Percentiles rank a stretch among this genome's conserved stretches.
Conservation (phyloP, 129 eudicot species). For the Flaveria sonorensis region DNA sequence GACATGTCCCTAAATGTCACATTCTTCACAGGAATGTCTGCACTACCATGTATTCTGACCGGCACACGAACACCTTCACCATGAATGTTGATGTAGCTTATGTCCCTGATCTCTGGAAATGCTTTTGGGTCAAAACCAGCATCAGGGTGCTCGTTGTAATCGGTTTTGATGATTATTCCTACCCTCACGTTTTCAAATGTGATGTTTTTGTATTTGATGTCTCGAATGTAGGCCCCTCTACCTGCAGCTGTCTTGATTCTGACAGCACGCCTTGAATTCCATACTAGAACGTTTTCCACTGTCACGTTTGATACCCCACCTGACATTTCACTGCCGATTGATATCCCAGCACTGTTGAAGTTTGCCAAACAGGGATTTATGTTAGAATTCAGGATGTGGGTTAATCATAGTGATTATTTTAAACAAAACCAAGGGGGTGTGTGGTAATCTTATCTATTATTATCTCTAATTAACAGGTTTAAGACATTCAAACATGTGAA, state of each 20-base stretch:
- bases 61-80: constrained; percentile 96
- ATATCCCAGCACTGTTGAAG: constrained; percentile 81
- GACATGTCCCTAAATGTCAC: constrained; percentile 85
- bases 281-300: constrained; percentile 63
- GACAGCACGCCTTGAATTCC: constrained; percentile 87
- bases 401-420: not conserved
- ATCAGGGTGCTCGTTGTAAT: constrained; percentile 96
- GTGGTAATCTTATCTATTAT: no score
- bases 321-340: constrained; percentile 99
- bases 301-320: constrained; percentile 91
- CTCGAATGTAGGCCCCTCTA: constrained; percentile 82
- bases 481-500: no score
- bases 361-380: constrained; percentile 19
- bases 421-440: not conserved
- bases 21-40: constrained; percentile 64
- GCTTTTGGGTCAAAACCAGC: constrained; percentile 71
- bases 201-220: constrained; percentile 66
- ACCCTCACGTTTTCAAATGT: constrained; percentile 81
- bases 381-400: constrained; percentile 13
- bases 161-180: constrained; percentile 89
- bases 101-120: constrained; percentile 64
- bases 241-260: constrained; percentile 95
- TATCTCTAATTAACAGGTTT: no score
- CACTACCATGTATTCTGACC: constrained; percentile 83
- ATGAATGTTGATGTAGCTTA: constrained; percentile 66